Base-by-base conservation (phyloP, 768 basidiomycete species). In the Boletus subparvulus region DNA sequence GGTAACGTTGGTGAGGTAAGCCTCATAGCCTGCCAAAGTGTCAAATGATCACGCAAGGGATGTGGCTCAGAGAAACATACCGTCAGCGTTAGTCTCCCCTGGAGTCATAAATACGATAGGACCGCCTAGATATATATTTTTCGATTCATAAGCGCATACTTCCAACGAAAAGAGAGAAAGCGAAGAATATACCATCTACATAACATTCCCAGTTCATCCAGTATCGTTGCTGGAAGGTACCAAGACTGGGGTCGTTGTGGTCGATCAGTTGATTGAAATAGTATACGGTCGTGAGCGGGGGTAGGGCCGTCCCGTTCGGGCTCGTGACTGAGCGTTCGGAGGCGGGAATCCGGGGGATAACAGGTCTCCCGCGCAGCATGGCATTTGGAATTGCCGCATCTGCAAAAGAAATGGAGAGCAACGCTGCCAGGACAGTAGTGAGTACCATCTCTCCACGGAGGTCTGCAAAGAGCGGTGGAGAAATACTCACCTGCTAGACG, bases 161-260 rank as follows among this genome's bases (percentile, higher is more conserved):
- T 47, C 1, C 10, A 28, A 35, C n/a, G 36, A 28, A 24, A 21
- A 32, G 9, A 24, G 12, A 10, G 36, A 21, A 36, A 56, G 36
- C 19, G 6, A 30, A 1, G 16, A 17, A 39, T 35, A 50, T 53
- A 80, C 82, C 80, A 39, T 71, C 57, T 67, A 85, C 74, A 60
- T 89, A 89, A 62, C 77, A 87, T 67, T 89, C 84, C 69, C 77
- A 86, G 32, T 83, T 83, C 56, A 82, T 77, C 86, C 86, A 90
- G 70, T 79, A 90, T 36, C 88, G 80, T 70, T 90, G 88, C 66
- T 83, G 76, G 72, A 91, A 91, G n/a, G 87, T 90, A 19, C 88
- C 88, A 21, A 82, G 72, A 28, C 76, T 73, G n/a, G 85, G 82
- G 58, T 82, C 70, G 35, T 66, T 77, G 65, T 82, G 82, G 63